A percentile compares a stretch with the other conserved stretches of the same genome.
phyloP scores from a whole-genome alignment of 495 filamentous ascomycete genomes.

The Poronia punctata region DNA sequence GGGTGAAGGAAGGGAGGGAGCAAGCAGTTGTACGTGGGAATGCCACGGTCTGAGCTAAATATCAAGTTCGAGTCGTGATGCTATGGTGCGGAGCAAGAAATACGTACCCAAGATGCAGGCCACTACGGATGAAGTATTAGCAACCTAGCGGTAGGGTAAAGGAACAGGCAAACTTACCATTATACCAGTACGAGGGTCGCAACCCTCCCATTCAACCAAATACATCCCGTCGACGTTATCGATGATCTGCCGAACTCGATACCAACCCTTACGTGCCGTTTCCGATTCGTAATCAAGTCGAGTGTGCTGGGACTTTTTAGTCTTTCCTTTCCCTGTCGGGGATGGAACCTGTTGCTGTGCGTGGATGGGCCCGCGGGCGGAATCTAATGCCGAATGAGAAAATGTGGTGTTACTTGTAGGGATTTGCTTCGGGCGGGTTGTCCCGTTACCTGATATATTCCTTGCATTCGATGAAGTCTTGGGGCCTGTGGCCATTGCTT shows the following conservation, averaged over 20 bases:
- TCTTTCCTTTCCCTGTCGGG: too few relatives aligned
- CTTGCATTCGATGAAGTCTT: too few relatives aligned
- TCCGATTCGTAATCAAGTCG: not conserved
- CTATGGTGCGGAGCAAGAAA: not conserved
- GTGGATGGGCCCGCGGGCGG: too few relatives aligned
- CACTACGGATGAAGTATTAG: constrained; percentile 2
- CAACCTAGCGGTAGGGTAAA: not conserved
- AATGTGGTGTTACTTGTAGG: too few relatives aligned
- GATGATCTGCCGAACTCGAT: constrained; percentile 13
- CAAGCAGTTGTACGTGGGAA: too few relatives aligned
- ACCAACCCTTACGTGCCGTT: constrained; percentile 15
- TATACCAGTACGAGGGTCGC: constrained; percentile 12
- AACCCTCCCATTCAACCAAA: constrained; percentile 21
- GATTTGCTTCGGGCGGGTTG: too few relatives aligned
- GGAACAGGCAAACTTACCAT: not conserved
- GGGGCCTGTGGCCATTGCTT: too few relatives aligned
- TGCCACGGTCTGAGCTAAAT: too few relatives aligned
- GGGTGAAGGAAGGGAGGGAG: too few relatives aligned
- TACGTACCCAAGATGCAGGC: constrained; percentile 21
- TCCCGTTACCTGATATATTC: too few relatives aligned
- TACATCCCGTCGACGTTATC: constrained; percentile 11
- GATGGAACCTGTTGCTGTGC: too few relatives aligned
- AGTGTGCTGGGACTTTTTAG: not conserved
- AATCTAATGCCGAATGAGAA: too few relatives aligned
- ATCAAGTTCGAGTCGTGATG: not conserved